These are phyloP conservation scores for Tylopilus plumbeoviolaceoides DNA, from an alignment of 768 basidiomycete genomes.

Conservation along the genomic window DNA sequence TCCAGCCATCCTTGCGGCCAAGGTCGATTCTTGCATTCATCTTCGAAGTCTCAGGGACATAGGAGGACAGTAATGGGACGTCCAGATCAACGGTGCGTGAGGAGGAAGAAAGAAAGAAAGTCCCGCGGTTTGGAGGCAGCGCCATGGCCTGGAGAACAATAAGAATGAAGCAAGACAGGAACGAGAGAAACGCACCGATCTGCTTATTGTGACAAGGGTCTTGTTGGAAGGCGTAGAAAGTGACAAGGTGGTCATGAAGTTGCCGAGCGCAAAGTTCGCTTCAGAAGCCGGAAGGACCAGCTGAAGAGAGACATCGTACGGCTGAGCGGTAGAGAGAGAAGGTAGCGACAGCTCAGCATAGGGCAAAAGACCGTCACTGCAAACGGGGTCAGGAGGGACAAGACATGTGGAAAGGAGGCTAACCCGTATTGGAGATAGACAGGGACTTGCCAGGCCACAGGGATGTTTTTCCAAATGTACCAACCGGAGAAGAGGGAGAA, in stretches of 20 bases:
- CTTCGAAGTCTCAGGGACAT: constrained; percentile 43
- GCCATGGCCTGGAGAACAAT: constrained; percentile 51
- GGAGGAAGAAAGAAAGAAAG: constrained; percentile 35
- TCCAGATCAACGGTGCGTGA: constrained; percentile 44
- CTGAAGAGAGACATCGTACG: constrained; percentile 71
- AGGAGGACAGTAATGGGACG: constrained; percentile 56
- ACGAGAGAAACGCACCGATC: constrained; percentile 50
- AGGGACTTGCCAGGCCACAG: constrained; percentile 65
- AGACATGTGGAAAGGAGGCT: constrained; percentile 17
- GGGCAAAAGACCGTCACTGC: constrained; percentile 60
- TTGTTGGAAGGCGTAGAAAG: constrained; percentile 58
- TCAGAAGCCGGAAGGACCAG: constrained; percentile 62
- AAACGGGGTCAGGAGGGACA: constrained; percentile 3
- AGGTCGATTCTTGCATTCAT: constrained; percentile 63
- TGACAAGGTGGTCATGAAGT: constrained; percentile 75
- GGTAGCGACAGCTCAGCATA: constrained; percentile 57
- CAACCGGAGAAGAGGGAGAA: constrained; percentile 66
- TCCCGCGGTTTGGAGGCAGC: constrained; percentile 34
- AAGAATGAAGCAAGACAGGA: background rate
- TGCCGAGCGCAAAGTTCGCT: constrained; percentile 70
- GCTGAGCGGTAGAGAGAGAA: constrained; percentile 52
- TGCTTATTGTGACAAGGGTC: constrained; percentile 56
- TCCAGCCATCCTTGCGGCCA: constrained; percentile 75
- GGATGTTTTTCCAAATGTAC: constrained; percentile 69
- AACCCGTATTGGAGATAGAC: constrained; percentile 82